A percentile compares a stretch with the other conserved stretches of the same genome.
Evolutionary conservation across 192 early-diverging fungal species (phyloP).

Genomic region (Gonapodya sp.): DNA sequence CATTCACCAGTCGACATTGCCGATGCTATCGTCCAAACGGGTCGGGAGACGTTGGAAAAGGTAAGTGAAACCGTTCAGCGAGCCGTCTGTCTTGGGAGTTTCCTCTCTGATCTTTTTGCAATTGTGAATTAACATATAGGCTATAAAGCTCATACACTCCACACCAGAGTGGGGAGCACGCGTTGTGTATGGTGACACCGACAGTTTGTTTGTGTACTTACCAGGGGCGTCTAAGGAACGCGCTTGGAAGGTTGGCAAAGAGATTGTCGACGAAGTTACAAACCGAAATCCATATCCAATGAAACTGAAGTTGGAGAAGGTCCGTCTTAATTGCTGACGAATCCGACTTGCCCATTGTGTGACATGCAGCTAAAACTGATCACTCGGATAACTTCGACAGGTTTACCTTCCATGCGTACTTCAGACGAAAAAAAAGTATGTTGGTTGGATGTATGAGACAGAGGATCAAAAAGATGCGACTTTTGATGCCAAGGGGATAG

Average conservation of each 20-base stretch:
- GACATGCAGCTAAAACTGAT: neutral
- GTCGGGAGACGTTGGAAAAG: constrained; percentile 70
- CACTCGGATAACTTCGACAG: too few species aligned
- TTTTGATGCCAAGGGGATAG: constrained; percentile 94
- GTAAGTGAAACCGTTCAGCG: constrained; percentile 12
- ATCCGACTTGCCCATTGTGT: neutral
- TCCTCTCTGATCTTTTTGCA: neutral
- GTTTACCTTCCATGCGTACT: constrained; percentile 82
- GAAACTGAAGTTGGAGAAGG: constrained; percentile 91
- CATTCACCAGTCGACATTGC: constrained; percentile 58
- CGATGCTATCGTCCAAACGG: constrained; percentile 83
- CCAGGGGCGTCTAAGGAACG: constrained; percentile 54
- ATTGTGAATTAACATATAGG: constrained; percentile 7
- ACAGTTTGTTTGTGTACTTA: constrained; percentile 73
- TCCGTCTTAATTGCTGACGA: constrained; percentile 15
- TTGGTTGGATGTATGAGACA: constrained; percentile 72
- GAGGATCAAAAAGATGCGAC: constrained; percentile 50
- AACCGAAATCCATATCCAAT: constrained; percentile 66
- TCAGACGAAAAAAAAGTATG: constrained; percentile 89
- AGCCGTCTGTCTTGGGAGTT: neutral
- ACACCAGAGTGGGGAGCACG: constrained; percentile 55
- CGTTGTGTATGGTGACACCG: constrained; percentile 93
- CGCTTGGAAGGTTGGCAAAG: constrained; percentile 73
- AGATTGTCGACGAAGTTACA: constrained; percentile 71
- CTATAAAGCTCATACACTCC: constrained; percentile 43